Conservation (phyloP, 2,329 filamentous ascomycete species). For the Helminthosporium solani region DNA sequence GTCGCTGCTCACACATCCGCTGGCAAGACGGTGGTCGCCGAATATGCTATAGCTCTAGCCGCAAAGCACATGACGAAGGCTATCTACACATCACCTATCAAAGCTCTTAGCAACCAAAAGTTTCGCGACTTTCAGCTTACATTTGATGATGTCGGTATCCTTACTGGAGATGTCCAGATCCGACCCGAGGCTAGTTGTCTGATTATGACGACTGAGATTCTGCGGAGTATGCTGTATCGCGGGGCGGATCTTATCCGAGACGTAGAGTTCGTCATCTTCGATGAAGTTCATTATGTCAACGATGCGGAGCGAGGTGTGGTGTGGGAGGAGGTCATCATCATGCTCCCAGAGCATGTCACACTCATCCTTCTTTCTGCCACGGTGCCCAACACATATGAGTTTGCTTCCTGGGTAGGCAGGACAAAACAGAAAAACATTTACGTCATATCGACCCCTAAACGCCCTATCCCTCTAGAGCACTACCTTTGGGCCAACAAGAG, state of each 20-base stretch:
- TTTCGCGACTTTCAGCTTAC: slow-evolving; percentile 89
- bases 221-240: slow-evolving; percentile 96
- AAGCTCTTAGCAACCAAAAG: slow-evolving; percentile 97
- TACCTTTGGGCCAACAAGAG: slow-evolving; percentile 94
- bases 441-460: slow-evolving; percentile 94
- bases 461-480: slow-evolving; percentile 91
- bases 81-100: slow-evolving; percentile 98
- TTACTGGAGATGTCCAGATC: slow-evolving; percentile 97
- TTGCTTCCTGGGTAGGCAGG: slow-evolving; percentile 95
- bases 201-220: slow-evolving; percentile 98
- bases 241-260: slow-evolving; percentile 95
- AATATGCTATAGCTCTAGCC: slow-evolving; percentile 94
- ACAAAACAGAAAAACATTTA: slow-evolving; percentile 99
- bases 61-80: slow-evolving; percentile 99
- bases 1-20: slow-evolving; percentile 97
- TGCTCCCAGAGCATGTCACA: slow-evolving; percentile 96
- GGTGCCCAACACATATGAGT: slow-evolving; percentile 95
- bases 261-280: slow-evolving; percentile 98
- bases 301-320: slow-evolving; percentile 94
- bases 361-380: slow-evolving; percentile 94
- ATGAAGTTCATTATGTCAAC: slow-evolving; percentile 98
- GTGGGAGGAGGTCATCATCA: slow-evolving; percentile 99
- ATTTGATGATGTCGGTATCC: slow-evolving; percentile 94
- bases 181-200: slow-evolving; percentile 95
- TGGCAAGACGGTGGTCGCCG: slow-evolving; percentile 95